phyloP scores from a whole-genome alignment of 2,329 filamentous ascomycete species.

The Penicillium hordei region DNA sequence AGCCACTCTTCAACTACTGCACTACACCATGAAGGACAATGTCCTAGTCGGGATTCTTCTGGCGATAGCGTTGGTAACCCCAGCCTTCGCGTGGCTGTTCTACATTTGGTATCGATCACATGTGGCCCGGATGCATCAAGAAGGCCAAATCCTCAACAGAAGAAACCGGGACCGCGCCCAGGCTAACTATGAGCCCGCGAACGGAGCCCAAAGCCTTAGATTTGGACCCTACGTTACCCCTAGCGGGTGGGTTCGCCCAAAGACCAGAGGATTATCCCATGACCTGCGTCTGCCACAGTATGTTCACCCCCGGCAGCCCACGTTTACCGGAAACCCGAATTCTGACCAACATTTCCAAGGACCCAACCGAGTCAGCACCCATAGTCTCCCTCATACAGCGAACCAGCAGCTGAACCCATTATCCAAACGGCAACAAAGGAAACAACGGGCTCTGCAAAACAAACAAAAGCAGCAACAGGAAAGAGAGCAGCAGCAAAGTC shows the following conservation, averaged over 20 bases:
- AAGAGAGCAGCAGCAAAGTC: neutral
- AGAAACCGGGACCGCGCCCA: slow-evolving; percentile 6
- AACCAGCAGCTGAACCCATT: neutral
- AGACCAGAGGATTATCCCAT: neutral
- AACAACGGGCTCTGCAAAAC: neutral
- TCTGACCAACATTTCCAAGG: neutral
- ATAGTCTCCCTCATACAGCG: neutral
- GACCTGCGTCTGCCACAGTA: neutral
- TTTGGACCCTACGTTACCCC: slow-evolving; percentile 1
- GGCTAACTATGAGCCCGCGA: neutral
- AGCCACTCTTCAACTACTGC: neutral
- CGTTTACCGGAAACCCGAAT: neutral
- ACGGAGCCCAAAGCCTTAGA: neutral
- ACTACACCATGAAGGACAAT: slow-evolving; percentile 19
- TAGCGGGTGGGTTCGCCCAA: slow-evolving; percentile 5
- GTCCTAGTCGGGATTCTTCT: slow-evolving; percentile 16
- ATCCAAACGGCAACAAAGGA: slow-evolving; percentile 6
- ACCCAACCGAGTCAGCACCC: neutral
- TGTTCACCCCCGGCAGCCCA: neutral
- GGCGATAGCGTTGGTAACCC: neutral
- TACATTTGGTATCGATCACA: slow-evolving; percentile 11
- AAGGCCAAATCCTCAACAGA: neutral
- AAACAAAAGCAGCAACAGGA: neutral
- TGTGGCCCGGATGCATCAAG: neutral
- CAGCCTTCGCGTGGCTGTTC: slow-evolving; percentile 3